A percentile compares a stretch with the other conserved stretches of the same genome.
Conservation (phyloP, 2,329 filamentous ascomycete genomes). For the Stagonosporopsis tanaceti region DNA sequence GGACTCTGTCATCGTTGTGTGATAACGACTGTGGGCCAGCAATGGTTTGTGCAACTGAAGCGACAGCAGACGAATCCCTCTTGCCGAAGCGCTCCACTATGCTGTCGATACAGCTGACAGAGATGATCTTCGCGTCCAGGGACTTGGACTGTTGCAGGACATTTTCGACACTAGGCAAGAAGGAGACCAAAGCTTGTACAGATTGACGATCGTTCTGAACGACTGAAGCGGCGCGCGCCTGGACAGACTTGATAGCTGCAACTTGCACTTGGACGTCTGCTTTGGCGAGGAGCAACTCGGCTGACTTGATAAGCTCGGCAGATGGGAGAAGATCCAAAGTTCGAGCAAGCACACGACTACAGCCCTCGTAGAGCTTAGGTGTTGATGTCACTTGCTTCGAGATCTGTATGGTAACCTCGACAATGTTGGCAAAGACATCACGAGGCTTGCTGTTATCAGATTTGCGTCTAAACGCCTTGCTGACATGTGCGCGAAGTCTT, state of each 20-base stretch:
- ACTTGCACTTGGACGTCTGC: slow-evolving; percentile 78
- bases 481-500: slow-evolving; percentile 41
- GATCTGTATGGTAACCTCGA: slow-evolving; percentile 59
- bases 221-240: slow-evolving; percentile 78
- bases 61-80: slow-evolving; percentile 80
- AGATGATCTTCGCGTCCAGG: slow-evolving; percentile 80
- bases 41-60: slow-evolving; percentile 78
- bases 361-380: slow-evolving; percentile 49
- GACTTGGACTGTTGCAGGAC: slow-evolving; percentile 78
- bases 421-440: slow-evolving; percentile 46
- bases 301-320: slow-evolving; percentile 85
- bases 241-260: slow-evolving; percentile 74
- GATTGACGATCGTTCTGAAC: slow-evolving; percentile 73
- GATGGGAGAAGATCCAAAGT: slow-evolving; percentile 87
- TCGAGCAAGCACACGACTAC: slow-evolving; percentile 76
- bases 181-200: slow-evolving; percentile 75
- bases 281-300: slow-evolving; percentile 80
- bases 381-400: slow-evolving; percentile 67
- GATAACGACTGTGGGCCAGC: slow-evolving; percentile 79
- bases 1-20: slow-evolving; percentile 74
- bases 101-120: slow-evolving; percentile 88
- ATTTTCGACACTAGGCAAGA: slow-evolving; percentile 78
- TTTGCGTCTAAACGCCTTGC: slow-evolving; percentile 40
- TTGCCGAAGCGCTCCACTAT: slow-evolving; percentile 96
- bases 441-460: slow-evolving; percentile 39